Conservation (phyloP, 306 rosid species). For the Cucurbita maxima region DNA sequence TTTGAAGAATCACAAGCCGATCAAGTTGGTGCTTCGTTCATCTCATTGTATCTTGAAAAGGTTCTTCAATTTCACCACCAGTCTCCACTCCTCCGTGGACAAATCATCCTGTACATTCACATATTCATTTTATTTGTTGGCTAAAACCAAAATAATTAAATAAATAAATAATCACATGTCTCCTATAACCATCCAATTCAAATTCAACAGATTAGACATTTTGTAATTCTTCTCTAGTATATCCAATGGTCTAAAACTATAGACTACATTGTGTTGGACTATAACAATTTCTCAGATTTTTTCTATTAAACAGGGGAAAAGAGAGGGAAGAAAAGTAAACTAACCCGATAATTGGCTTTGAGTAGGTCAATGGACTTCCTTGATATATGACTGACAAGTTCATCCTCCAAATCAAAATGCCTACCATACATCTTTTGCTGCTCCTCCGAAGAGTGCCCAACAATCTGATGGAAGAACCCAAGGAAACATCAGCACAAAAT, state of each 20-base stretch:
- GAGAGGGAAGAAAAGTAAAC: slow-evolving; percentile 3
- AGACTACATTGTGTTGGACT: background rate
- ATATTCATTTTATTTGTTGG: background rate
- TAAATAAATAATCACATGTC: too few relatives aligned
- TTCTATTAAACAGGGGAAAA: too few relatives aligned
- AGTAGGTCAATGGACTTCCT: slow-evolving; percentile 80
- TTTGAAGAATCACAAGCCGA: background rate
- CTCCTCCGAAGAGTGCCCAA: slow-evolving; percentile 64
- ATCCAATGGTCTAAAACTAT: background rate
- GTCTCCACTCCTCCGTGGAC: slow-evolving; percentile 59
- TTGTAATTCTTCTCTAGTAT: background rate
- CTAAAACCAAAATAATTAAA: background rate
- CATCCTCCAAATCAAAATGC: slow-evolving; percentile 86
- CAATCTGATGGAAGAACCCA: slow-evolving; percentile 39
- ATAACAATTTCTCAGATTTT: too few relatives aligned
- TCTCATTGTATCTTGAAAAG: slow-evolving; percentile 63
- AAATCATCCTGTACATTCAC: slow-evolving; percentile 51
- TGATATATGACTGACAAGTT: slow-evolving; percentile 85
- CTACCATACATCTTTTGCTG: slow-evolving; percentile 93
- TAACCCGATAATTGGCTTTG: slow-evolving; percentile 72
- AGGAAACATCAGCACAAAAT: background rate
- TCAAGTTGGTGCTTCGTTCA: background rate
- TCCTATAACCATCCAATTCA: too few relatives aligned
- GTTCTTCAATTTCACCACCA: slow-evolving; percentile 65
- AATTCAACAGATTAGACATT: too few relatives aligned